Base-by-base conservation (phyloP, 345 rosid genomes). In the Balakata baccata region DNA sequence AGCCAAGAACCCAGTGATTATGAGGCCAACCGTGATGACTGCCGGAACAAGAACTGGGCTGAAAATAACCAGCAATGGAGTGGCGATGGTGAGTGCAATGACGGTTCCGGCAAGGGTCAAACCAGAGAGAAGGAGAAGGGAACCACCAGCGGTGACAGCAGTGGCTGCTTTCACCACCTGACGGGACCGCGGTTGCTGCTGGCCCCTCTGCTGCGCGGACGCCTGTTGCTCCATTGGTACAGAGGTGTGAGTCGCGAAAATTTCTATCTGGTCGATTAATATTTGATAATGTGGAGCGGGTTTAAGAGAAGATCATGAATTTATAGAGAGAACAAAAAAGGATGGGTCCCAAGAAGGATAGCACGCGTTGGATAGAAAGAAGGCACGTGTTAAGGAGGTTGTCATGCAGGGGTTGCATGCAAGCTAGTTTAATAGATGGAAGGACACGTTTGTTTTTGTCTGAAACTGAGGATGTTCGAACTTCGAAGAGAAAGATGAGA, bases 31-130 rank as follows among this genome's bases (percentile, higher is more conserved):
- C 0, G 90, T 75, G 67, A 92, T 85, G 18, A 89, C 82, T 10
- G 95, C 93, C 0, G 96, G 98, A 73, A 94, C 89, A 1, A 94
- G 86, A 52, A 94, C 90, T 0, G 97, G 98, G 76, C 97, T 94
- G 82, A 87, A 90, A 18, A 92, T 87, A 71, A 94, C 92, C n/a
- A 94, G 81, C 56, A 94, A 81, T 1, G 96, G 98, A 9, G 97
- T 94, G 29, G 89, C 97, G 1, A 94, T 78, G 70, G 88, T 85
- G 75, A 94, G 85, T 22, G 82, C 88, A 17, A 94, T 92, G 74
- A 94, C 96, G 0, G 97, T 92, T 53, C 88, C 94, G 1, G 84
- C 89, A 0, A 94, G 84, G 58, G 82, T 92, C 34, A 92, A 79
- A 39, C 94, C 88, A 8, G 98, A 90, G 73, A 92, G 93, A 10